Conservation (phyloP, 2,329 filamentous ascomycete genomes). For the Arthrobotrys entomopaga region DNA sequence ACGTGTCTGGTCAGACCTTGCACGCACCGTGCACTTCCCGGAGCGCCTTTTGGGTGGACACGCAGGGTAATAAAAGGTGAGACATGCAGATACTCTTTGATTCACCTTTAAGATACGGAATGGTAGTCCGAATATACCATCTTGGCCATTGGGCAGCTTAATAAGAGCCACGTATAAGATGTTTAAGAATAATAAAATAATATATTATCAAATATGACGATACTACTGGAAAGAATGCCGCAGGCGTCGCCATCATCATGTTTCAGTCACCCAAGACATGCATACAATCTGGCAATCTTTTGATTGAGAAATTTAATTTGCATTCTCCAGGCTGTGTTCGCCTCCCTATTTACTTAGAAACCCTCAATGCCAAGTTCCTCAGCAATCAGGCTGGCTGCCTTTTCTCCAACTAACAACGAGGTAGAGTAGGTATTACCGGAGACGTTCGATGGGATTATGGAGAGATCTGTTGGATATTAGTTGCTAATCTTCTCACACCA, state of each 20-base stretch:
- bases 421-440: conserved; percentile 64
- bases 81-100: background rate
- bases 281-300: background rate
- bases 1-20: too few relatives aligned
- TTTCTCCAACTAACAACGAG: conserved; percentile 65
- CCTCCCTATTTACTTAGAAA: conserved; percentile 23
- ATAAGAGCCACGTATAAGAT: background rate
- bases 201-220: background rate
- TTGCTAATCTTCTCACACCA: background rate
- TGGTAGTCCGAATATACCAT: background rate
- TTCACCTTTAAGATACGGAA: background rate
- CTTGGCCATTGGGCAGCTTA: background rate
- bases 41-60: too few relatives aligned
- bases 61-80: background rate
- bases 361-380: conserved; percentile 58
- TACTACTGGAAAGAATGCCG: background rate
- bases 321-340: background rate
- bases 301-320: conserved; percentile 1
- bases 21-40: too few relatives aligned
- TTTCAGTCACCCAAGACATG: conserved; percentile 22
- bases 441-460: conserved; percentile 58
- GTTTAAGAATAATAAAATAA: background rate
- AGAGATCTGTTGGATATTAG: conserved; percentile 56
- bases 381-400: conserved; percentile 61
- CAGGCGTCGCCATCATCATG: background rate